Base-by-base conservation (phyloP, 257 asterid genomes). In the Nicotiana noctiflora region DNA sequence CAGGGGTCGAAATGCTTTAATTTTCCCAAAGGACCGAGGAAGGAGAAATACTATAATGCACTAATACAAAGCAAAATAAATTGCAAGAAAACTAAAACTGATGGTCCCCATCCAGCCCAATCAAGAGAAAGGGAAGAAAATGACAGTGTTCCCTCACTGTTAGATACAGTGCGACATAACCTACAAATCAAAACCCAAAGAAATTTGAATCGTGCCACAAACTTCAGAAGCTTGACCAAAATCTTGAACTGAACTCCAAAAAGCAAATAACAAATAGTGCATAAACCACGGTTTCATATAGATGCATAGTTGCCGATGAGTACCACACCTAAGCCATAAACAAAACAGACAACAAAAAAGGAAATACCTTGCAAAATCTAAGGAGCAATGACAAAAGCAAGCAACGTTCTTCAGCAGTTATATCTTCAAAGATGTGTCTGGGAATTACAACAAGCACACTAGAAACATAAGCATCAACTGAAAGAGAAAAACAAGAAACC, bases 341-440 rank as follows among this genome's bases (percentile, higher is more conserved):
- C 32, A 56, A 29, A 76, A 57, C 66, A 72, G 60, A 77, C 34
- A 68, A 80, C 29, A 17, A 59, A 55, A 57, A 32, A 62, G 79
- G 81, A 53, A 57, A 53, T 88, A 93, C 98, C 94, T 78, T 83
- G 88, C 88, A 92, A 78, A 93, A 86, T 81, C 87, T 88, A 75
- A 94, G 87, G 85, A 94, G 83, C 88, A 88, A 82, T 8, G 88
- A 81, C 87, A 91, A 84, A 70, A 93, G 57, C 81, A 85, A 70
- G 83, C 76, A 83, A 80, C 84, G 84, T 78, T 91, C 96, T 82
- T 89, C 96, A 72, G 87, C 87, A 59, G 91, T 87, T 81, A 90
- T 84, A 76, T 84, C 86, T 68, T 88, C 86, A 51, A 86, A 83
- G 75, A 75, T 62, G 70, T 85, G 84, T 89, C 99, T 96, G 89